phyloP scores from a whole-genome alignment of 1,139 yeast genomes.

The Nakaseomyces delphensis region DNA sequence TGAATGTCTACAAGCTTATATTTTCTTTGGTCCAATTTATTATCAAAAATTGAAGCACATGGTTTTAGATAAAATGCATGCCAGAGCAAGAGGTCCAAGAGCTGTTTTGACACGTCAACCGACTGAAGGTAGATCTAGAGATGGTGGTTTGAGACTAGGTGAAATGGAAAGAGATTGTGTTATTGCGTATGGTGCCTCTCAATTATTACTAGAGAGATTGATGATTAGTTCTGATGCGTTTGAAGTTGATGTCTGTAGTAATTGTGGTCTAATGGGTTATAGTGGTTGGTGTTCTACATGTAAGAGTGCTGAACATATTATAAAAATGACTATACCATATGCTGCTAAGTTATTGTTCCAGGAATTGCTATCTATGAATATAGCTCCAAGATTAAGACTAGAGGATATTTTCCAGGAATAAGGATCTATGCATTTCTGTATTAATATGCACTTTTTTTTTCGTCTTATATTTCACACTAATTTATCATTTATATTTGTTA shows the following conservation, averaged over 20 bases:
- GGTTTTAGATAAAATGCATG: conserved; percentile 99
- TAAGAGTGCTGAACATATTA: conserved; percentile 75
- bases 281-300: conserved; percentile 97
- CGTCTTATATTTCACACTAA: neutral
- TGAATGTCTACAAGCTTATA: conserved; percentile 92
- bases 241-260: conserved; percentile 89
- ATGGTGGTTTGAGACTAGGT: conserved; percentile 97
- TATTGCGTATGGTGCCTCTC: conserved; percentile 98
- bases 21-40: conserved; percentile 96
- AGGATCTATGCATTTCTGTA: neutral
- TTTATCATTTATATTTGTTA: neutral
- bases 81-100: conserved; percentile 98
- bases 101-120: conserved; percentile 98
- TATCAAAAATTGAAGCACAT: conserved; percentile 97
- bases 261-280: conserved; percentile 97
- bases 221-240: conserved; percentile 97
- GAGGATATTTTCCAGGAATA: conserved; percentile 60
- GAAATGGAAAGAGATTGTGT: conserved; percentile 99
- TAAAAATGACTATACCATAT: conserved; percentile 94
- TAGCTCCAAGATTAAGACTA: conserved; percentile 86
- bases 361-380: conserved; percentile 92
- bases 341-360: conserved; percentile 96
- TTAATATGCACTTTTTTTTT: neutral
- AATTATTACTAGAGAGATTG: conserved; percentile 80
- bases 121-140: conserved; percentile 97